Conservation (phyloP, 768 basidiomycete genomes). For the Mycena haematopus region DNA sequence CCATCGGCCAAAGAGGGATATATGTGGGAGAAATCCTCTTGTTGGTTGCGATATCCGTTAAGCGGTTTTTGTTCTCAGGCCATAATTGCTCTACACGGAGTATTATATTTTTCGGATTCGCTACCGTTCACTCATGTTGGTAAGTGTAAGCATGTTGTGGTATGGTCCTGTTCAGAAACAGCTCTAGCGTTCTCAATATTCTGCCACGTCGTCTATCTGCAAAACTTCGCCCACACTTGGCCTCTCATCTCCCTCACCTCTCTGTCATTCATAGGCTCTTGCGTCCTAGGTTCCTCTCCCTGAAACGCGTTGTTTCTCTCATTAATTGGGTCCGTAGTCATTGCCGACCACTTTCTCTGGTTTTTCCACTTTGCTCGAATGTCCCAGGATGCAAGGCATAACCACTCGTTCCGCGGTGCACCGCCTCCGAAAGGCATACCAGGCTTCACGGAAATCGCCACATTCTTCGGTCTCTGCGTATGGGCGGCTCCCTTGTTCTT, state of each 20-base stretch:
- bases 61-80: conserved; percentile 62
- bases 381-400: conserved; percentile 67
- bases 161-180: background rate
- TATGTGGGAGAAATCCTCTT: conserved; percentile 65
- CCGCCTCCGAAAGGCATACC: conserved; percentile 40
- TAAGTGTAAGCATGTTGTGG: background rate
- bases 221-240: conserved; percentile 91
- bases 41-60: conserved; percentile 3
- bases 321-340: conserved; percentile 74
- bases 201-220: conserved; percentile 89
- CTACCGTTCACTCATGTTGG: conserved; percentile 72
- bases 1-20: conserved; percentile 82
- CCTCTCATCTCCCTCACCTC: conserved; percentile 93
- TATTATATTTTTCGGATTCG: conserved; percentile 81
- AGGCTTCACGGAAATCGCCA: conserved; percentile 76
- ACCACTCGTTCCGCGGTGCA: conserved; percentile 52
- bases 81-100: conserved; percentile 77
- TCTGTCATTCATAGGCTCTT: conserved; percentile 82
- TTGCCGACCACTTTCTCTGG: conserved; percentile 94
- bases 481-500: conserved; percentile 92
- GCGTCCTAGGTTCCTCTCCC: conserved; percentile 79
- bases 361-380: conserved; percentile 91
- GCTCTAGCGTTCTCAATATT: conserved; percentile 55
- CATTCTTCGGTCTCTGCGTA: conserved; percentile 86
- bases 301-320: conserved; percentile 39